Percentiles rank a stretch among this genome's conserved stretches.
Conservation (phyloP, 164 flowering plant species). For the Protea cynaroides region DNA sequence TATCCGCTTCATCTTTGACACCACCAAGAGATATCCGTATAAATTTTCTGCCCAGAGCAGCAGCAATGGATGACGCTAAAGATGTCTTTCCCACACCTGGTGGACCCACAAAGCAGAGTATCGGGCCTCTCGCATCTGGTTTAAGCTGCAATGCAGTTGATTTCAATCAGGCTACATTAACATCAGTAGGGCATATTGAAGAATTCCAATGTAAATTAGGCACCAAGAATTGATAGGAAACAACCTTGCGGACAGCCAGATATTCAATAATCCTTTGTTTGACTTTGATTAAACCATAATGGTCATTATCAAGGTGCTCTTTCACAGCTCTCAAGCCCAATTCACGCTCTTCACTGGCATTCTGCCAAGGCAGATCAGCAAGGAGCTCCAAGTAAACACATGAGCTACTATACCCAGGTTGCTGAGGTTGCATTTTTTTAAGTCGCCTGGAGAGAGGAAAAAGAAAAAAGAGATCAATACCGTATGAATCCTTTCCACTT, state of each 20-base stretch:
- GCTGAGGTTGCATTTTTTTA: slow-evolving; percentile 99
- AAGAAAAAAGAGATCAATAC: too few species aligned
- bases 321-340: slow-evolving; percentile 80
- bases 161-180: neutral
- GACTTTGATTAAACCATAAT: slow-evolving; percentile 89
- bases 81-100: slow-evolving; percentile 99
- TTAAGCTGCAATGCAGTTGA: slow-evolving; percentile 64
- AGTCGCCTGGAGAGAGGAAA: slow-evolving; percentile 60
- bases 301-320: slow-evolving; percentile 90
- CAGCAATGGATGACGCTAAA: slow-evolving; percentile 95
- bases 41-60: slow-evolving; percentile 92
- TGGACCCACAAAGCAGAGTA: slow-evolving; percentile 97
- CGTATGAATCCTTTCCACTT: too few species aligned
- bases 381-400: slow-evolving; percentile 96
- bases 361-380: slow-evolving; percentile 98
- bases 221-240: slow-evolving; percentile 4
- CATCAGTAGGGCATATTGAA: neutral
- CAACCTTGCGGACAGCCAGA: slow-evolving; percentile 97
- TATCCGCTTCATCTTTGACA: slow-evolving; percentile 99
- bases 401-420: slow-evolving; percentile 97
- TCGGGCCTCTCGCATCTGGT: slow-evolving; percentile 98
- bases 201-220: neutral
- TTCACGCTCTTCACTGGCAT: slow-evolving; percentile 75
- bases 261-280: slow-evolving; percentile 98
- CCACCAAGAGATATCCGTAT: slow-evolving; percentile 97